Percentiles rank a stretch among this genome's conserved stretches.
These are phyloP conservation scores for Penicillium sp. DNA, from an alignment of 2,329 filamentous ascomycete species.

Conservation along the genomic window DNA sequence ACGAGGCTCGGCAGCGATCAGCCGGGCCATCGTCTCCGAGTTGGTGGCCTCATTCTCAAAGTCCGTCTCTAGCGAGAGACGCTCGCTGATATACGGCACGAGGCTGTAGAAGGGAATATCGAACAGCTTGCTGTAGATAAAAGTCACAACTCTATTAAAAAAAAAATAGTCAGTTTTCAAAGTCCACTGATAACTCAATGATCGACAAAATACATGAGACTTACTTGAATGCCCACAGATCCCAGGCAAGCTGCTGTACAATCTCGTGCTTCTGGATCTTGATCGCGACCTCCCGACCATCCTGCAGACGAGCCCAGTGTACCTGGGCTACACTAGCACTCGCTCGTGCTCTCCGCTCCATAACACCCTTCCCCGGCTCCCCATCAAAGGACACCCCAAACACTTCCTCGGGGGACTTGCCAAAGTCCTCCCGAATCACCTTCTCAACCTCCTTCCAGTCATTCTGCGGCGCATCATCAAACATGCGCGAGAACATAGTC, in stretches of 20 bases:
- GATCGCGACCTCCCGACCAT: slow-evolving; percentile 90
- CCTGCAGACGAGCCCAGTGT: slow-evolving; percentile 85
- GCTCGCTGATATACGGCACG: slow-evolving; percentile 90
- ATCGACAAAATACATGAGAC: slow-evolving; percentile 28
- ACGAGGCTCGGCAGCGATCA: slow-evolving; percentile 76
- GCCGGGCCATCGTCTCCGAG: slow-evolving; percentile 77
- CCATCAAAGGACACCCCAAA: slow-evolving; percentile 86
- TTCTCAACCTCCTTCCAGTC: slow-evolving; percentile 82
- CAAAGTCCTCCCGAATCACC: slow-evolving; percentile 89
- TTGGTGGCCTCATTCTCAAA: slow-evolving; percentile 92
- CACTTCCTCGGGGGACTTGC: slow-evolving; percentile 81
- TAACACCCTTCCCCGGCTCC: slow-evolving; percentile 66
- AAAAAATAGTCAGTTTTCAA: slow-evolving; percentile 23
- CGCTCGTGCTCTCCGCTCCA: slow-evolving; percentile 72
- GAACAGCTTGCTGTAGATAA: slow-evolving; percentile 84
- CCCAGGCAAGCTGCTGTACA: slow-evolving; percentile 86
- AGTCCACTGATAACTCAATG: not conserved
- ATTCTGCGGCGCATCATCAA: slow-evolving; percentile 96
- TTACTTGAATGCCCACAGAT: slow-evolving; percentile 92
- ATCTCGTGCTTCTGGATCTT: slow-evolving; percentile 98
- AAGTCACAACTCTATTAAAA: slow-evolving; percentile 76
- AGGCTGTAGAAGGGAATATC: slow-evolving; percentile 90
- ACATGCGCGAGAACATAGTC: slow-evolving; percentile 95
- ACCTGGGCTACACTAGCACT: slow-evolving; percentile 96
- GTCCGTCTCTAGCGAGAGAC: slow-evolving; percentile 91